Evolutionary conservation across 768 basidiomycete genomes (phyloP).

Genomic region (Auricularia cornea): DNA sequence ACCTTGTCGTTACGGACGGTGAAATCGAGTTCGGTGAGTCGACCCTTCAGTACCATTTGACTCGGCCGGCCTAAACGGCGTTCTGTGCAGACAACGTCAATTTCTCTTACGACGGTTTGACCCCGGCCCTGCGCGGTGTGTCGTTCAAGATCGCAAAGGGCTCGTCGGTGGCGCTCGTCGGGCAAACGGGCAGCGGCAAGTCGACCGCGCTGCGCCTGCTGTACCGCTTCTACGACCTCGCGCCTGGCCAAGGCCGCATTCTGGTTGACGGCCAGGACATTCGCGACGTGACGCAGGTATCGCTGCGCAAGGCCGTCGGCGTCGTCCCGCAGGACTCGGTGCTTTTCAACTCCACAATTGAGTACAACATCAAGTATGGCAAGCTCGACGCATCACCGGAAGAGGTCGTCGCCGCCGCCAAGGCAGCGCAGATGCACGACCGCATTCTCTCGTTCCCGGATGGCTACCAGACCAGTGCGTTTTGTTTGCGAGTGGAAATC

Average conservation of each 20-base stretch:
- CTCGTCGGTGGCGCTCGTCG: conserved; percentile 83
- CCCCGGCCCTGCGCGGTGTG: conserved; percentile 62
- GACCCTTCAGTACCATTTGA: too few species aligned
- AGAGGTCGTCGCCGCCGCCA: conserved; percentile 72
- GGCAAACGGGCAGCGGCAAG: conserved; percentile 74
- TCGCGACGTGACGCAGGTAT: conserved; percentile 74
- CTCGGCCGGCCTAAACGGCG: too few species aligned
- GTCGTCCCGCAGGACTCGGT: conserved; percentile 85
- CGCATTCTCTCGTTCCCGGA: conserved; percentile 78
- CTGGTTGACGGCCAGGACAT: conserved; percentile 83
- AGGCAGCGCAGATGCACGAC: conserved; percentile 82
- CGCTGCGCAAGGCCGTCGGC: conserved; percentile 72
- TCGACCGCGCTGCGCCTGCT: conserved; percentile 80
- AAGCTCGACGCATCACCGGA: conserved; percentile 61
- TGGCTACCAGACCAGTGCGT: conserved; percentile 61
- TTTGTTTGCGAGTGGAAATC: conserved; percentile 5
- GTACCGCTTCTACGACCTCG: conserved; percentile 87
- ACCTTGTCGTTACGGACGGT: conserved; percentile 62
- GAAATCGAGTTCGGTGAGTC: conserved; percentile 80
- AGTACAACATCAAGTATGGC: conserved; percentile 74
- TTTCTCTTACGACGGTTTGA: conserved; percentile 76
- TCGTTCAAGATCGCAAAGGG: conserved; percentile 86
- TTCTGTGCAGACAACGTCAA: conserved; percentile 58
- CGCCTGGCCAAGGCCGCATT: conserved; percentile 70
- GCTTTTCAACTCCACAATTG: conserved; percentile 62